phyloP scores from a whole-genome alignment of 2,329 filamentous ascomycete genomes.

The Monosporascus sp. region DNA sequence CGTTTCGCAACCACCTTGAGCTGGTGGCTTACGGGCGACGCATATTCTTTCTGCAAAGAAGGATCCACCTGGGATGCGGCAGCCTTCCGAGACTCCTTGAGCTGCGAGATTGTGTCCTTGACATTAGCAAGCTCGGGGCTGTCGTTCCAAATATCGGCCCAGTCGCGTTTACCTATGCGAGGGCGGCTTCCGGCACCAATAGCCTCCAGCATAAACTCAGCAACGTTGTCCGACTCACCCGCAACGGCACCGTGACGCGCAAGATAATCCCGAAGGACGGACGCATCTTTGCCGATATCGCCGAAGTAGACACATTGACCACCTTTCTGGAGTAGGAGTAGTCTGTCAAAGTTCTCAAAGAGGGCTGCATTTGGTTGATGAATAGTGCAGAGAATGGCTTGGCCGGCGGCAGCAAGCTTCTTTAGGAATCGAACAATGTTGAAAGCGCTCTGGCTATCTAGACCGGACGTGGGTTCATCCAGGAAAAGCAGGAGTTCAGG shows the following conservation, averaged over 20 bases:
- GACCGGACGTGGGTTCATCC: slow-evolving; percentile 72
- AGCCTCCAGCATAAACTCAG: slow-evolving; percentile 82
- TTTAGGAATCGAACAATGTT: slow-evolving; percentile 75
- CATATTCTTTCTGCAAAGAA: slow-evolving; percentile 68
- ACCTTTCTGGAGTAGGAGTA: slow-evolving; percentile 72
- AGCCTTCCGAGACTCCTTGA: slow-evolving; percentile 56
- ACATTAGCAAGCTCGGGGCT: slow-evolving; percentile 63
- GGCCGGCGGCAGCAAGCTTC: slow-evolving; percentile 72
- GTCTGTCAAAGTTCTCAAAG: slow-evolving; percentile 82
- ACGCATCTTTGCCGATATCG: slow-evolving; percentile 72
- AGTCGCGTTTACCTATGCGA: slow-evolving; percentile 69
- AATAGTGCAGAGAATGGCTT: slow-evolving; percentile 86
- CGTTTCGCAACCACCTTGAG: slow-evolving; percentile 68
- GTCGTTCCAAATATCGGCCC: slow-evolving; percentile 74
- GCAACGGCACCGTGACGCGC: slow-evolving; percentile 56
- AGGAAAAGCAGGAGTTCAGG: slow-evolving; percentile 72
- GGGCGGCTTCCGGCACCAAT: slow-evolving; percentile 70
- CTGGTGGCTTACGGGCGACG: slow-evolving; percentile 74
- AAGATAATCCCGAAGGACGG: slow-evolving; percentile 61
- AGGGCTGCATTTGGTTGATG: slow-evolving; percentile 83
- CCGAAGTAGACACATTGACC: slow-evolving; percentile 84
- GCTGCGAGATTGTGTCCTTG: slow-evolving; percentile 60
- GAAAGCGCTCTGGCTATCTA: slow-evolving; percentile 68
- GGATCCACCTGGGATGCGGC: slow-evolving; percentile 39
- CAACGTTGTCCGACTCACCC: slow-evolving; percentile 51